Conservation (phyloP, 768 basidiomycete genomes). For the Auricularia cornea region DNA sequence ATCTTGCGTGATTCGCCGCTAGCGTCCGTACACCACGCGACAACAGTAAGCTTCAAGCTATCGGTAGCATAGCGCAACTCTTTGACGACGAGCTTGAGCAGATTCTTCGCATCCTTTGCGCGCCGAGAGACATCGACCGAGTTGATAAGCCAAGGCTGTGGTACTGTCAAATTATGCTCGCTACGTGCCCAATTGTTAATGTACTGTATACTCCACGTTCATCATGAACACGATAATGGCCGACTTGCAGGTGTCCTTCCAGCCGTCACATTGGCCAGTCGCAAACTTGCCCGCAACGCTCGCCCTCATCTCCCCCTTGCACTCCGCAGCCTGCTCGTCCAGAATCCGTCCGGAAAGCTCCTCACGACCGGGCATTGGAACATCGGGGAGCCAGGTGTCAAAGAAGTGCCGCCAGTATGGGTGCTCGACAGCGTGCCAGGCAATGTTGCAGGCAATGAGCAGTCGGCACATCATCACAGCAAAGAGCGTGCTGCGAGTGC, state of each 20-base stretch:
- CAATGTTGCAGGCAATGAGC: slow-evolving; percentile 10
- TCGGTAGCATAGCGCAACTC: slow-evolving; percentile 18
- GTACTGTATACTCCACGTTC: slow-evolving; percentile 17
- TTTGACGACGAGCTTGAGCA: slow-evolving; percentile 16
- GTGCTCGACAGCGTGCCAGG: slow-evolving; percentile 20
- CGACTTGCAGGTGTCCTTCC: slow-evolving; percentile 18
- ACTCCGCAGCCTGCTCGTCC: neutral
- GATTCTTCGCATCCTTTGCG: slow-evolving; percentile 20
- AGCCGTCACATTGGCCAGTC: slow-evolving; percentile 8
- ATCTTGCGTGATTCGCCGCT: slow-evolving; percentile 8
- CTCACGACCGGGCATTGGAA: slow-evolving; percentile 8
- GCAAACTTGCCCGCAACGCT: slow-evolving; percentile 5
- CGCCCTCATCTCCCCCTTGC: neutral
- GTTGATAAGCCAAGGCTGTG: too few species aligned
- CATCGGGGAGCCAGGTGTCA: slow-evolving; percentile 16
- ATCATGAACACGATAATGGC: slow-evolving; percentile 19
- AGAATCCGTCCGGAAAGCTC: slow-evolving; percentile 7
- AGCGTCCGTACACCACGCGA: slow-evolving; percentile 16
- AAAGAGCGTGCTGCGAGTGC: too few species aligned
- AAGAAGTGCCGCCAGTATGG: slow-evolving; percentile 13
- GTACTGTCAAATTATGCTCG: too few species aligned
- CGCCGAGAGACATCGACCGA: too few species aligned
- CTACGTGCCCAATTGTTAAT: too few species aligned
- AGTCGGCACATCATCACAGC: slow-evolving; percentile 15
- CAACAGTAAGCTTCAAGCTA: slow-evolving; percentile 16